Base-by-base conservation (phyloP, 2,329 filamentous ascomycete genomes). In the Botryosphaeria dothidea region DNA sequence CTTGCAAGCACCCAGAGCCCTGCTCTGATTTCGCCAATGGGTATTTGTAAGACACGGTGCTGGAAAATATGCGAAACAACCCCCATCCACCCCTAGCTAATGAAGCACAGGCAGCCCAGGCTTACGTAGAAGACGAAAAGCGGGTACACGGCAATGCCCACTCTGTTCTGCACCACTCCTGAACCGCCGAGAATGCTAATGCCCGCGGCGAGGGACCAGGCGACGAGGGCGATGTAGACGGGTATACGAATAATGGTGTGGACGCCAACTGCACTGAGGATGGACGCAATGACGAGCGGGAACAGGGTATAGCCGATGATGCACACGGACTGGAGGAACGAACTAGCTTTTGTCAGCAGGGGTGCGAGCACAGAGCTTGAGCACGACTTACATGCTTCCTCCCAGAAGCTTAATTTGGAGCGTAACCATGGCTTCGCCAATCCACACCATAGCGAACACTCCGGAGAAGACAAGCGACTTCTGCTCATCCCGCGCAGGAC, bases 301-400 rank as follows among this genome's bases (percentile, higher is more conserved):
- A 99, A 99, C 64, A 99, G 87, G 1, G 95, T 99, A 79, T 99
- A 99, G 51, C 95, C 95, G 75, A 99, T 99, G 72, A 99, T 96
- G 78, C 93, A 98, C 70, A 99, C 87, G 65, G 93, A 96, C 79
- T 99, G 95, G 74, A 96, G 95, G 78, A 99, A 99, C 19, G 95
- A 97, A 73, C 94, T 98, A 75, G 58, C 4, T n/a, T 19, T 27
- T 45, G 57, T 66, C 19, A 66, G 64, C 13, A 19, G 25, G 21
- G 15, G 63, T n/a, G 19, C 38, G 25, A 19, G 34, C 4, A 21
- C n/a, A 23, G 60, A 6, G 7, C 21, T 27, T 77, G 80, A 68
- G 78, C 73, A 66, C n/a, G 25, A 87, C 93, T 80, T 83, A 98
- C 94, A 99, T 97, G 82, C 95, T 97, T 51, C 95, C 95, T 66